Conservation (phyloP, 192 early-diverging fungal species). For the Backusella luteola region DNA sequence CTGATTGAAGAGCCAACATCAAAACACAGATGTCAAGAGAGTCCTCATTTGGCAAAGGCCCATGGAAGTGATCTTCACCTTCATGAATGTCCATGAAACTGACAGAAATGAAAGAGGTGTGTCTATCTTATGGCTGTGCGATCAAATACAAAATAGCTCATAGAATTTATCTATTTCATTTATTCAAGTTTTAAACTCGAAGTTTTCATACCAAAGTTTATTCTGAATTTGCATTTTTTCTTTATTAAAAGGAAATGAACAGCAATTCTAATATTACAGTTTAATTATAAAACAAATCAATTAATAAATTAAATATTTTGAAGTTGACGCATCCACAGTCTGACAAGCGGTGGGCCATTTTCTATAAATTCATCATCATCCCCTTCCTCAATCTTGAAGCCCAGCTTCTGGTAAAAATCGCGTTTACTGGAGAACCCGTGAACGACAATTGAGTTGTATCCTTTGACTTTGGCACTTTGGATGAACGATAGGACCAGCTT, state of each 20-base stretch:
- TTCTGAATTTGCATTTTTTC: neutral
- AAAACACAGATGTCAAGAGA: too few relatives aligned
- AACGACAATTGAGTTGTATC: constrained; percentile 14
- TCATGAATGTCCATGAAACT: too few relatives aligned
- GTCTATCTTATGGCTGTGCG: too few relatives aligned
- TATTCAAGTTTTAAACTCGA: too few relatives aligned
- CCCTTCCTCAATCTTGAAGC: constrained; percentile 15
- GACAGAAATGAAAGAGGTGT: too few relatives aligned
- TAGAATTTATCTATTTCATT: too few relatives aligned
- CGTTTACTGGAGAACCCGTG: constrained; percentile 23
- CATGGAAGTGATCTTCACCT: too few relatives aligned
- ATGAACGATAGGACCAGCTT: constrained; percentile 9
- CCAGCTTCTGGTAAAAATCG: constrained; percentile 25
- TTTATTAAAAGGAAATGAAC: neutral
- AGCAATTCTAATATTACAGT: neutral
- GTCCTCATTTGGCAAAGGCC: too few relatives aligned
- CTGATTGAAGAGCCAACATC: too few relatives aligned
- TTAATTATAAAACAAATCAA: neutral
- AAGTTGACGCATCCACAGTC: constrained; percentile 17
- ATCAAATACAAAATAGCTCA: too few relatives aligned
- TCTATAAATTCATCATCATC: constrained; percentile 32
- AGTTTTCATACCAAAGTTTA: too few relatives aligned
- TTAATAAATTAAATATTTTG: neutral
- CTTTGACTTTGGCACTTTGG: neutral
- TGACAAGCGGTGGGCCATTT: constrained; percentile 28